phyloP scores from a whole-genome alignment of 192 early-diverging fungal genomes.

The Umbelopsis sp. region DNA sequence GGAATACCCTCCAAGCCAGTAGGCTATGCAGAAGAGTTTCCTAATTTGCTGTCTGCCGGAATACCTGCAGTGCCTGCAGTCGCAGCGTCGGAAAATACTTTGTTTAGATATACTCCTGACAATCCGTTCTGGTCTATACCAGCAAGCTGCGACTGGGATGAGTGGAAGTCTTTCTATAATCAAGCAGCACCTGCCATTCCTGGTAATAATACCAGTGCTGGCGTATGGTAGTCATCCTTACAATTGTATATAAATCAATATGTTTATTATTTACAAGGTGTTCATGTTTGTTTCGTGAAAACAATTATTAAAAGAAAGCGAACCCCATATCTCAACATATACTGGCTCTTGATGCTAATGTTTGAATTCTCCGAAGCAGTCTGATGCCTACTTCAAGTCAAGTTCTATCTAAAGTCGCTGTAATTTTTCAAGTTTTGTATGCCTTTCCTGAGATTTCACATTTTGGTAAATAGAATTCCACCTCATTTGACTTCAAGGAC shows the following conservation, averaged over 20 bases:
- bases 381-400: too few relatives aligned
- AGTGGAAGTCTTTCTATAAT: conserved; percentile 23
- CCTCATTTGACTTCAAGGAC: too few relatives aligned
- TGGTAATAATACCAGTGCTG: neutral
- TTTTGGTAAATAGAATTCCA: too few relatives aligned
- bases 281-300: too few relatives aligned
- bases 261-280: too few relatives aligned
- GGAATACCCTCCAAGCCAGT: conserved; percentile 1
- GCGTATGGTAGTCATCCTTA: neutral
- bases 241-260: neutral
- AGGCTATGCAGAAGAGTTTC: neutral
- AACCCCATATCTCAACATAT: too few relatives aligned
- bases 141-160: conserved; percentile 38
- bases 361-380: too few relatives aligned
- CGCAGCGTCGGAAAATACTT: conserved; percentile 14
- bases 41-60: neutral
- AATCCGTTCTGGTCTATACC: conserved; percentile 39
- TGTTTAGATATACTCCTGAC: conserved; percentile 36
- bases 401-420: too few relatives aligned
- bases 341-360: too few relatives aligned
- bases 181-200: neutral
- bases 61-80: neutral
- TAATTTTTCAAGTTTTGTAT: too few relatives aligned
- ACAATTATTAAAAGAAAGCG: too few relatives aligned
- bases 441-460: too few relatives aligned